These are phyloP conservation scores for Crotalaria pallida DNA, from an alignment of 306 rosid genomes.

Conservation along the genomic window DNA sequence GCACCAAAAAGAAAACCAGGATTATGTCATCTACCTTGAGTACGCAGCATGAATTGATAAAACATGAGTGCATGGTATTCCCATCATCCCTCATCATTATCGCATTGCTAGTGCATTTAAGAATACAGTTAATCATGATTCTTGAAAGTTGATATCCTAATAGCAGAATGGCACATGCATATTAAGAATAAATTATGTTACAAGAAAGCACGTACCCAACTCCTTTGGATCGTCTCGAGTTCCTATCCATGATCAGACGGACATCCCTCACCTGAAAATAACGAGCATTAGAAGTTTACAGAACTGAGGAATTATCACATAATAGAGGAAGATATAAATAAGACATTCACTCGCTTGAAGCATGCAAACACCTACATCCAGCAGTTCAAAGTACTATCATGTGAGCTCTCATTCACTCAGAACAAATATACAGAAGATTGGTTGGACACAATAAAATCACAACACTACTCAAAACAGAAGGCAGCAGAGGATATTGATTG, in stretches of 20 bases:
- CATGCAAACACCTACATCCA: slow-evolving; percentile 24
- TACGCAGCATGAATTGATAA: slow-evolving; percentile 99
- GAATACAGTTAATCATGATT: slow-evolving; percentile 97
- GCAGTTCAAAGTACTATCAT: slow-evolving; percentile 21
- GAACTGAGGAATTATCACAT: not conserved
- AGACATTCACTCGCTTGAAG: slow-evolving; percentile 11
- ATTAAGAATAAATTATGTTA: slow-evolving; percentile 21
- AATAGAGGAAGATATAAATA: not conserved
- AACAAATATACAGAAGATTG: slow-evolving; percentile 40
- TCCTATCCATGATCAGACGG: slow-evolving; percentile 98
- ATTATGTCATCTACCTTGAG: slow-evolving; percentile 96
- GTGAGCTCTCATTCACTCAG: slow-evolving; percentile 40
- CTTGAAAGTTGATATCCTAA: slow-evolving; percentile 60
- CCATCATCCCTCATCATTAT: slow-evolving; percentile 99
- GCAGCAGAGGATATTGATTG: no score
- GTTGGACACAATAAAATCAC: slow-evolving; percentile 43
- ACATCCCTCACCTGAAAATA: slow-evolving; percentile 93
- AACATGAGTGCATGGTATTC: slow-evolving; percentile 99
- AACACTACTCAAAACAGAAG: slow-evolving; percentile 31
- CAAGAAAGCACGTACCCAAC: slow-evolving; percentile 81
- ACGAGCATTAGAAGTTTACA: slow-evolving; percentile 5
- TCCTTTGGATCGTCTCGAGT: slow-evolving; percentile 98
- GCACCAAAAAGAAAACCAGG: slow-evolving; percentile 60
- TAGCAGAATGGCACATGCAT: slow-evolving; percentile 53
- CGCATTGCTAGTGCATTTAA: slow-evolving; percentile 99